Evolutionary conservation across 2,329 filamentous ascomycete species (phyloP), one percentile per base, ranked within the genome.

Genomic region (Fusarium metavorans): DNA sequence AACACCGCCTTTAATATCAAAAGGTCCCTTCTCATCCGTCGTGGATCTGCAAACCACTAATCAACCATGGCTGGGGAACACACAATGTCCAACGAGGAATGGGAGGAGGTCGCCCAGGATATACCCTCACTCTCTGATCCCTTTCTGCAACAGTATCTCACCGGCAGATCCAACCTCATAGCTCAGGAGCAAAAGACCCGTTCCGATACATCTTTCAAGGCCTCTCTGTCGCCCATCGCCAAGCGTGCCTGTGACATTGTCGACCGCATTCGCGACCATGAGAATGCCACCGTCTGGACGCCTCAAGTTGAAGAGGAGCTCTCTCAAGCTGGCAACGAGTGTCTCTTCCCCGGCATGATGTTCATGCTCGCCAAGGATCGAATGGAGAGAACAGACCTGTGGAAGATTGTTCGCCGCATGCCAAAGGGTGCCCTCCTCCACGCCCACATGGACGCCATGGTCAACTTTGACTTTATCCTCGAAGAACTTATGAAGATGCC

Each of bases 391-490:
- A 97, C 94, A 16, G 92, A 92, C 79, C 87, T 98, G 27, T 98
- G 95, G 95, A 88, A 91, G 74, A 97, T 98, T 77, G 89, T 98
- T 18, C 90, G 92, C 68, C 89, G 87, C 73, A 95, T 98, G 93
- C 96, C 96, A 32, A 98, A 98, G 82, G 97, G 96, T 14, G 88
- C 92, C 10, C 86, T 97, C 34, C 84, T 97, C 70, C 95, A 98
- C 84, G 94, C 94, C 50, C 95, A 98, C 82, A 86, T 97, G 80
- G 94, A 97, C 82, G 95, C 95, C 77, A 97, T 97, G 92, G 93
- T 97, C 59, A 93, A 98, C 81, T 91, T 95, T 74, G 93, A 95
- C 80, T 97, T 91, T 85, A 84, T 98, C 9, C 88, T 97, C 43
- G 89, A 92, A 7, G 88, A 93, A 77, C 90, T 94, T 3, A 87